Conservation (phyloP, 1,139 yeast species). For the Suhomyces terraborum region DNA sequence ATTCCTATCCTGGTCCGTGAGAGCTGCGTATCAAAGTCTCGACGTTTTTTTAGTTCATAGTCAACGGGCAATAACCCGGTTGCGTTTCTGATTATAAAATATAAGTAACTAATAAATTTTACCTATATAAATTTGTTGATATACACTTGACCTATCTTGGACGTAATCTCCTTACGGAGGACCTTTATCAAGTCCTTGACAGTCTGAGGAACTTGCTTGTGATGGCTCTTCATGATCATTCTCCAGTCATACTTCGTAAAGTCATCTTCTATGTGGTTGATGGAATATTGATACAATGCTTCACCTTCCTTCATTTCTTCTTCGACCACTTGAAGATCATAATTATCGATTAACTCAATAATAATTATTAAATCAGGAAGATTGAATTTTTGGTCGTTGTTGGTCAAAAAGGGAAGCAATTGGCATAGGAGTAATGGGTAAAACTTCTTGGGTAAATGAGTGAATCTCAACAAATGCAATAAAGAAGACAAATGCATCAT, state of each 20-base stretch:
- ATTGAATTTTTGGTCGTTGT: constrained; percentile 30
- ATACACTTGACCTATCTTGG: constrained; percentile 44
- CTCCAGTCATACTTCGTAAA: constrained; percentile 40
- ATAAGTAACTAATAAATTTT: constrained; percentile 13
- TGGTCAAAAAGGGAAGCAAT: constrained; percentile 44
- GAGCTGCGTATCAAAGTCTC: constrained; percentile 6
- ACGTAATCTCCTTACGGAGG: constrained; percentile 37
- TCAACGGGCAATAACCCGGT: constrained; percentile 4
- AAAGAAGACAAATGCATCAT: constrained; percentile 39
- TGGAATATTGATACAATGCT: constrained; percentile 34
- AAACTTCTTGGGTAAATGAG: constrained; percentile 62
- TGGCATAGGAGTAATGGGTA: constrained; percentile 54
- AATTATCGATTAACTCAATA: constrained; percentile 51
- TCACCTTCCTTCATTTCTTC: constrained; percentile 35
- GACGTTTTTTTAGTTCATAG: constrained; percentile 14
- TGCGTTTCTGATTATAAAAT: constrained; percentile 11
- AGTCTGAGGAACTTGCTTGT: constrained; percentile 26
- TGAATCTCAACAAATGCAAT: constrained; percentile 60
- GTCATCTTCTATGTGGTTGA: constrained; percentile 26
- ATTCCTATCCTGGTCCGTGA: constrained; percentile 11
- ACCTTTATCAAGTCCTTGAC: constrained; percentile 28
- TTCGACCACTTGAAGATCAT: constrained; percentile 33
- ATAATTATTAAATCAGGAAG: constrained; percentile 50
- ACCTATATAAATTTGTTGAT: constrained; percentile 18
- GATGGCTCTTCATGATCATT: constrained; percentile 20